Base-by-base conservation (phyloP, 306 rosid species). In the Betula pendula region DNA sequence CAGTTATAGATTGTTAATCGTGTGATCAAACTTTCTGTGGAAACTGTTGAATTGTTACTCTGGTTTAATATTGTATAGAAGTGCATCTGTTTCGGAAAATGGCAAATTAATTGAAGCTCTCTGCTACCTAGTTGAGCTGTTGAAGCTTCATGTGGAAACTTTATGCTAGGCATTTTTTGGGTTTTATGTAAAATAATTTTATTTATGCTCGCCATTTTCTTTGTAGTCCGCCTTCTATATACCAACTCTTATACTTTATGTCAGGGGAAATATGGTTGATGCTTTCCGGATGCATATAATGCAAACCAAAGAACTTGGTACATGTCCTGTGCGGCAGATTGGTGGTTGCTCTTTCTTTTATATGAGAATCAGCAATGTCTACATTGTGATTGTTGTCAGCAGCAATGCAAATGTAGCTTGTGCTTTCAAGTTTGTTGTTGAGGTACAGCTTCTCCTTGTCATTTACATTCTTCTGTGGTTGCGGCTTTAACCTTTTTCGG, bases 261-360 rank as follows among this genome's bases (percentile, higher is more conserved):
- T 49, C 89, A 96, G 99, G 87, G 98, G 97, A 81, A 92, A 96
- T 76, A 96, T 96, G 99, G 99, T 96, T 58, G 99, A 96, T 86
- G 99, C 97, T 81, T 96, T 96, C 82, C 87, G 97, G 56, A 87
- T 86, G 25, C 97, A 92, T 89, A 92, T 95, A 83, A 92, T 92
- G 97, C 99, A 96, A 81, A 91, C 97, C 2, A 96, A 91, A 84
- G 99, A 96, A 70, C 98, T 92, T n/a, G 99, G 97, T 44, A 92
- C 96, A 10, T 92, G 99, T 84, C 99, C 99, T 59, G 99, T 96
- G 79, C 88, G 96, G 87, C 97, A 96, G 88, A 92, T 96, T 78
- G 96, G 99, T 72, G 97, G 96, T 31, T 92, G 97, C 84, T 90
- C 97, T 71, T 96, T 96, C 91, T 89, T 89, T 83, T 96, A 96